Conservation (phyloP, 345 rosid species). For the Eucalyptus dawsonii region DNA sequence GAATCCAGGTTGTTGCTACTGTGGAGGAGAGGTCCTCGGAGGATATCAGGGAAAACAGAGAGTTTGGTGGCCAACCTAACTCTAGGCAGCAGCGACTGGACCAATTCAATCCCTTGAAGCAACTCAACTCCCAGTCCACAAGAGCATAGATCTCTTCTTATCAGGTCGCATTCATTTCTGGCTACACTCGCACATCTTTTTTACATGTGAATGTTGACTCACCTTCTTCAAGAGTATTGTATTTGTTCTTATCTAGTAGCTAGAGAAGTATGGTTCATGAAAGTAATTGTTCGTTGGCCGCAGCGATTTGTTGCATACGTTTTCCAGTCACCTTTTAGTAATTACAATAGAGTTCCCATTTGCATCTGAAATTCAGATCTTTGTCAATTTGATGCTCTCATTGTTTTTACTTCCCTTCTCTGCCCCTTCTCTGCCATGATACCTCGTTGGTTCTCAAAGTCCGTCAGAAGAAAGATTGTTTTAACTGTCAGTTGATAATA, state of each 20-base stretch:
- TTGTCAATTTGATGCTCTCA: too few relatives aligned
- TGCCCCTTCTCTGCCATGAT: background rate
- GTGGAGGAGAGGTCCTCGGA: slow-evolving; percentile 62
- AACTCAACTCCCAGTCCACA: background rate
- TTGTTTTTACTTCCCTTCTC: too few relatives aligned
- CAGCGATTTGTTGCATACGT: background rate
- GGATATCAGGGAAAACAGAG: slow-evolving; percentile 25
- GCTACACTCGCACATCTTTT: background rate
- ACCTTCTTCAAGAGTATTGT: background rate
- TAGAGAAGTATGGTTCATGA: background rate
- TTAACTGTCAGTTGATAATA: background rate
- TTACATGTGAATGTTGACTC: background rate
- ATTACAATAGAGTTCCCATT: background rate
- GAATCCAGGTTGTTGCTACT: slow-evolving; percentile 6
- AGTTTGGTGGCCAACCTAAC: background rate
- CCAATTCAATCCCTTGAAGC: background rate
- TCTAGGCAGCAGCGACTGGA: background rate
- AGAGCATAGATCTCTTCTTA: slow-evolving; percentile 15
- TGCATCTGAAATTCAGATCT: too few relatives aligned
- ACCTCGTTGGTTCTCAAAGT: background rate
- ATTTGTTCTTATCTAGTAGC: background rate
- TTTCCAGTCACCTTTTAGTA: background rate
- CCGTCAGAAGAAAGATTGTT: background rate
- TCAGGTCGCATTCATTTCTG: slow-evolving; percentile 27
- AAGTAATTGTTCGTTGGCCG: background rate